Base-by-base conservation (phyloP, 2,329 filamentous ascomycete genomes). In the Chrysoporthe austroafricana region DNA sequence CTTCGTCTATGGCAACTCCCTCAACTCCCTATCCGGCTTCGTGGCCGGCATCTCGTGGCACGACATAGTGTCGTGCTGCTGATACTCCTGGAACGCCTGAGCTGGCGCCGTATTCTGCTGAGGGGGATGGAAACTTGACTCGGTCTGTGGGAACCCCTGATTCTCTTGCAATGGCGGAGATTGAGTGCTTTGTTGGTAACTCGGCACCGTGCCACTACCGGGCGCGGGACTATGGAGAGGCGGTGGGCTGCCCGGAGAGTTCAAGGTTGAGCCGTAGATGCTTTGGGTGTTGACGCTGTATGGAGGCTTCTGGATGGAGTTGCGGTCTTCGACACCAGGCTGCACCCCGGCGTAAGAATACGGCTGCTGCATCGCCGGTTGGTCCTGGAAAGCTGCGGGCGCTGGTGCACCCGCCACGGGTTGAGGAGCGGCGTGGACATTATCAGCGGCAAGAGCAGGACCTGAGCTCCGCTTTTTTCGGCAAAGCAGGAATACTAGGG, bases 11-110 rank as follows among this genome's bases (percentile, higher is more conserved):
- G 74, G 73, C 67, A 79, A 66, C 69, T 79, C 77, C 63, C 74
- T 74, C 60, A 77, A 67, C 70, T 79, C 73, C 18, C 74, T 69
- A 66, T 79, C 73, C 3, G 73, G 70, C 52, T 73, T 74, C 54
- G 73, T 66, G 21, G 73, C 70, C 32, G 77, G 71, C 74, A 79
- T 70, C 72, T 79, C 78, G 1, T 73, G 71, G 44, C 71, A 71
- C 61, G 69, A 72, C 26, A n/a, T 36, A 1, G 26, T 44, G 14
- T 58, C 36, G 36, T 65, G 63, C 64, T 70, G 70, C 16, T 64
- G 64, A n/a, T 60, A 59, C 39, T 57, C 62, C 39, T 43, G 50
- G 26, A 56, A 52, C 48, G 32, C 48, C 44, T 56, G 63, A 6
- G 58, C 21, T 2, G 34, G 9, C 4, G 39, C 63, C 26, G 46